Conservation (phyloP, 495 filamentous ascomycete species). For the Stereocaulon alpinum region DNA sequence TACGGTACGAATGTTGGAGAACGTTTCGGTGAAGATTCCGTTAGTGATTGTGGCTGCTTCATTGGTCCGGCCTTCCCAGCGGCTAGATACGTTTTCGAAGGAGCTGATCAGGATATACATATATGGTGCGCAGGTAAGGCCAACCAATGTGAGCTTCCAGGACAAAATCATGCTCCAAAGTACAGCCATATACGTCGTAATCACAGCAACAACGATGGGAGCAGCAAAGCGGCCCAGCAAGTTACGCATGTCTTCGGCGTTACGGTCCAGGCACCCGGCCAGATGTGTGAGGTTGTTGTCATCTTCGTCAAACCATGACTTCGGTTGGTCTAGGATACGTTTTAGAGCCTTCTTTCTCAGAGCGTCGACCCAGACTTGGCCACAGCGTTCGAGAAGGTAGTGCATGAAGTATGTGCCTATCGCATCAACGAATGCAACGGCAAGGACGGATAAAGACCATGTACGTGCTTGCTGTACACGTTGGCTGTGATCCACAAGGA, state of each 20-base stretch:
- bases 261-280: constrained; percentile 62
- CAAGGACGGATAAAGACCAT: constrained; percentile 64
- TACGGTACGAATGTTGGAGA: constrained; percentile 74
- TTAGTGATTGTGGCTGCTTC: constrained; percentile 43
- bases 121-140: constrained; percentile 55
- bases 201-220: constrained; percentile 49
- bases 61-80: constrained; percentile 63
- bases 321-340: constrained; percentile 67
- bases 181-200: constrained; percentile 56
- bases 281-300: constrained; percentile 54
- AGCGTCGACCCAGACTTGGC: constrained; percentile 69
- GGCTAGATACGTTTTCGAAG: constrained; percentile 49
- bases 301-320: constrained; percentile 70
- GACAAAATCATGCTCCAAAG: constrained; percentile 63
- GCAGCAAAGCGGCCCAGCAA: constrained; percentile 69
- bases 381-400: constrained; percentile 58
- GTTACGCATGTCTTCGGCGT: constrained; percentile 81
- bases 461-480: constrained; percentile 38
- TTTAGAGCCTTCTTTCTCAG: constrained; percentile 59
- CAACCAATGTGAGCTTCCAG: constrained; percentile 78
- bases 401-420: constrained; percentile 53
- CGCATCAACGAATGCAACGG: constrained; percentile 56
- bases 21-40: constrained; percentile 63
- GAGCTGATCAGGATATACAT: constrained; percentile 54
- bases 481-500: constrained; percentile 32